A percentile compares a stretch with the other conserved stretches of the same genome.
Conservation (phyloP, 2,329 filamentous ascomycete species). For the Microcyclosporella mali region DNA sequence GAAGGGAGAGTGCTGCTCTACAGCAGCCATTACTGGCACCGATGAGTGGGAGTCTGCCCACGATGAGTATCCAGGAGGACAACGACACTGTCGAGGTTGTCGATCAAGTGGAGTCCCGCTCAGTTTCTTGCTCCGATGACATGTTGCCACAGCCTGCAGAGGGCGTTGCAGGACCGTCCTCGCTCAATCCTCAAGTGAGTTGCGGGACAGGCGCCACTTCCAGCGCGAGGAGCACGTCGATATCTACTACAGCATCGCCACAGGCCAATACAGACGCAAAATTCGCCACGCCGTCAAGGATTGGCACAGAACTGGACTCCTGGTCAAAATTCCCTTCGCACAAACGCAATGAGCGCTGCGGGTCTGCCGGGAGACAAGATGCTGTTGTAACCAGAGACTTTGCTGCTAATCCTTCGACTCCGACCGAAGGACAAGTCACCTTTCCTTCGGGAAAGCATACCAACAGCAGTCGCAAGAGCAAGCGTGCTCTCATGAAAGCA, state of each 20-base stretch:
- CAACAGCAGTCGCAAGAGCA: constrained; percentile 4
- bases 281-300: constrained; percentile 5
- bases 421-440: not conserved
- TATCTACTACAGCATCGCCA: not conserved
- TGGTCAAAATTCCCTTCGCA: constrained; percentile 46
- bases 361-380: constrained; percentile 36
- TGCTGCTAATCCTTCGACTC: constrained; percentile 3
- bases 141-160: no score
- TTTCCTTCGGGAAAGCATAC: constrained; percentile 8
- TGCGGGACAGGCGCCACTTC: no score
- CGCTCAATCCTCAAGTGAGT: no score
- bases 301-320: constrained; percentile 27
- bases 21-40: constrained; percentile 1
- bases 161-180: no score
- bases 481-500: constrained; percentile 25
- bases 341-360: constrained; percentile 36
- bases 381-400: constrained; percentile 27
- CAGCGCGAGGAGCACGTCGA: not conserved
- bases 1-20: constrained; percentile 7
- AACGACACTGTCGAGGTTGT: not conserved
- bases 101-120: not conserved
- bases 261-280: no score
- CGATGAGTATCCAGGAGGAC: not conserved
- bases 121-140: no score
- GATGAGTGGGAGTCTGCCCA: not conserved